Evolutionary conservation across 148 eudicot genomes (phyloP), one percentile per base, ranked within the genome.

Genomic region (Chenopodium suecicum): DNA sequence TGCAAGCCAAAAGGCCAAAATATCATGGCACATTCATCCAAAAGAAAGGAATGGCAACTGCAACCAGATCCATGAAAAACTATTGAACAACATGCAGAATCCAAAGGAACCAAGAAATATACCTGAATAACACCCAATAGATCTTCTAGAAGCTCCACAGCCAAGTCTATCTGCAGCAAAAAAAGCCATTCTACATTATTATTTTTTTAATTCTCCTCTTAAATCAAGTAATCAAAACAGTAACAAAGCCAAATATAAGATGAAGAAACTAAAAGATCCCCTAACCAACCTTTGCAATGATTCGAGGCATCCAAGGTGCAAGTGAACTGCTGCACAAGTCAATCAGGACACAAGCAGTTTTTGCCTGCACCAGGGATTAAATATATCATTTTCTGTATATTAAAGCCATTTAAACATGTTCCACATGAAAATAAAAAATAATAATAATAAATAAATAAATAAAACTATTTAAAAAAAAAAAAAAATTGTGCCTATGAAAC

Each of bases 61-160:
- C 46, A 46, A 22, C 7, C 16, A 73, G 11, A 62, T 19, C 23
- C 22, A 64, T 1, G 63, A 34, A 82, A 31, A 70, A 9, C 19
- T 37, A 47, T 60, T 52, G 41, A 7, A 44, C 37, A 44, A 32
- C 74, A 34, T 54, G 16, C 9, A 27, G 11, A 71, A 29, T 20
- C 20, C 27, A 22, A 41, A 13, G 37, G 27, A 70, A 9, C 56
- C 70, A 46, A 77, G 50, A 34, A 25, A 65, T 34, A 50, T 80
- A 93, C 97, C 93, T 91, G 93, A 82, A 93, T 90, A 69, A 90
- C 89, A 85, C 94, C 93, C 78, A 93, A 85, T 83, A 93, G 93
- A 83, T 93, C 97, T 88, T 89, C 94, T 31, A 91, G 71, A 84
- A 93, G 93, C 90, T 93, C 97, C 82, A 93, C 78, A 83, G 94